A percentile compares a stretch with the other conserved stretches of the same genome.
Conservation (phyloP, 768 basidiomycete species). For the Leccinum broughii region DNA sequence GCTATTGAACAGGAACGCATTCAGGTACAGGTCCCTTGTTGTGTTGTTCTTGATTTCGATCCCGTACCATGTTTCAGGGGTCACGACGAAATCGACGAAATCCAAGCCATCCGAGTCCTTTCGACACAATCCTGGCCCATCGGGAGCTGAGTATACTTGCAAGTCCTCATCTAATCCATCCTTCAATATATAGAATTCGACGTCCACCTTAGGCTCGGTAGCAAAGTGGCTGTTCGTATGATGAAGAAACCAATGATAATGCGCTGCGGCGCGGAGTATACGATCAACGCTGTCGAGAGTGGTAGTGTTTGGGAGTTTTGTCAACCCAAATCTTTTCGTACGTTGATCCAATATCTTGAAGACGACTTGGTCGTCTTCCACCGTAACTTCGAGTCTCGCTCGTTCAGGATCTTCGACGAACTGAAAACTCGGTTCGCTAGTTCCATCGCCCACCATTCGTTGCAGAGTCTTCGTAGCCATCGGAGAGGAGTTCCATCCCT, state of each 20-base stretch:
- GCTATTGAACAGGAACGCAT: conserved; percentile 45
- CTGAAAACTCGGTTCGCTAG: background rate
- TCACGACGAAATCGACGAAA: conserved; percentile 22
- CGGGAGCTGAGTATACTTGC: background rate
- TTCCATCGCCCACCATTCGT: background rate
- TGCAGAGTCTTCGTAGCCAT: background rate
- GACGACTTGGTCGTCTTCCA: background rate
- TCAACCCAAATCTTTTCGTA: conserved; percentile 3
- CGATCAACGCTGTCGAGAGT: background rate
- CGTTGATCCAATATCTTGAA: conserved; percentile 7
- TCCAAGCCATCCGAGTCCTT: background rate
- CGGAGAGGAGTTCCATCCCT: background rate
- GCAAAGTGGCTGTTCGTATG: background rate
- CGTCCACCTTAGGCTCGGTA: background rate
- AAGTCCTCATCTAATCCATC: conserved; percentile 4
- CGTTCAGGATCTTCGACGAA: background rate
- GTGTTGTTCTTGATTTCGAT: conserved; percentile 29
- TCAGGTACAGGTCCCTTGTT: conserved; percentile 36
- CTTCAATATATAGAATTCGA: conserved; percentile 15
- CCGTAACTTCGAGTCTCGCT: conserved; percentile 1
- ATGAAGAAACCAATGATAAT: conserved; percentile 25
- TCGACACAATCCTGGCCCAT: conserved; percentile 5
- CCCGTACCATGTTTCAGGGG: conserved; percentile 32
- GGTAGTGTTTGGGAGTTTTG: background rate
- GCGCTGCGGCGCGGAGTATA: conserved; percentile 16